Percentiles rank a stretch among this genome's conserved stretches.
phyloP scores from a whole-genome alignment of 1,284 basidiomycete genomes.

The Sporisorium scitamineum region DNA sequence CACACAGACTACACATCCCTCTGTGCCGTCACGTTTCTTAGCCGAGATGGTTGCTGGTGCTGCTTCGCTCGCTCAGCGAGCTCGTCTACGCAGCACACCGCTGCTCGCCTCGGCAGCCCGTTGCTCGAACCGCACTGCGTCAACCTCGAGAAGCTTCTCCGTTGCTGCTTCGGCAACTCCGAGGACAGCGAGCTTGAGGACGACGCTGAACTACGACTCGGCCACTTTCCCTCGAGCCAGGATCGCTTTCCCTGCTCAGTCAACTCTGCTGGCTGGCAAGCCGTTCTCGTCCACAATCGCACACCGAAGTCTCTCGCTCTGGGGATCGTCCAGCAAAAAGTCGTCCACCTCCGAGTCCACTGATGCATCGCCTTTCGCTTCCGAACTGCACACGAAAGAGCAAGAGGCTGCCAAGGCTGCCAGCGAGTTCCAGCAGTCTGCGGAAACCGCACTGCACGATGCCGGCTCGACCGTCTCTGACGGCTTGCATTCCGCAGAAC shows the following conservation, averaged over 20 bases:
- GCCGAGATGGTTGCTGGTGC: constrained; percentile 27
- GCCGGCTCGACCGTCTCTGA: constrained; percentile 17
- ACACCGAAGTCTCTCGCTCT: constrained; percentile 23
- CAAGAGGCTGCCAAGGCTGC: constrained; percentile 13
- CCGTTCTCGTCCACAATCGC: constrained; percentile 29
- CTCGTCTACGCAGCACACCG: constrained; percentile 24
- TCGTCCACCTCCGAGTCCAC: constrained; percentile 1
- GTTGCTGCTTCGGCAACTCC: constrained; percentile 17
- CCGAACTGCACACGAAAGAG: constrained; percentile 22
- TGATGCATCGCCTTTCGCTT: constrained; percentile 5
- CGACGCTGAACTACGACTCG: constrained; percentile 22
- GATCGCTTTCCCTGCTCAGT: constrained; percentile 18
- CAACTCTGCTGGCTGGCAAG: constrained; percentile 24
- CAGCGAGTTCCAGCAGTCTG: constrained; percentile 13
- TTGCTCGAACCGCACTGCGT: background rate
- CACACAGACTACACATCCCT: background rate
- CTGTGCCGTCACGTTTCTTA: background rate
- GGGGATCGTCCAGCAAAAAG: constrained; percentile 15
- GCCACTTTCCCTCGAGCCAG: constrained; percentile 22
- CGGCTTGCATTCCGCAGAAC: constrained; percentile 7
- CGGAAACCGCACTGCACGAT: constrained; percentile 7
- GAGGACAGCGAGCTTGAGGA: constrained; percentile 14
- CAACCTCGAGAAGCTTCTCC: constrained; percentile 16
- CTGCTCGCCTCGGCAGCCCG: constrained; percentile 22
- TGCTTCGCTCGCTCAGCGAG: constrained; percentile 29